phyloP scores from a whole-genome alignment of 1,284 basidiomycete species.

The Moesziomyces parantarcticus region DNA sequence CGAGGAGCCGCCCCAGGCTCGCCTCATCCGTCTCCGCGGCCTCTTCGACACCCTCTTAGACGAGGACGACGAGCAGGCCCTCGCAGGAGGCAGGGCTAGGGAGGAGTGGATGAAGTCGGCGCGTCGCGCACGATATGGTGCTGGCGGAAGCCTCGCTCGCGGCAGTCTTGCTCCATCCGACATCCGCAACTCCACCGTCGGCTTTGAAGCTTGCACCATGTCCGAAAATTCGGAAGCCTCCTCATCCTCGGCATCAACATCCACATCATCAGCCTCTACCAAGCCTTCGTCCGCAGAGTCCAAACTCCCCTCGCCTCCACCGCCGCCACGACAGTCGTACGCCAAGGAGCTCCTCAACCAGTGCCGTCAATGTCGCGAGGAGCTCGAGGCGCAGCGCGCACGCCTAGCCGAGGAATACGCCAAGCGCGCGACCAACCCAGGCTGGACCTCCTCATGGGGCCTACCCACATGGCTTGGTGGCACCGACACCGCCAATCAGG shows the following conservation, averaged over 20 bases:
- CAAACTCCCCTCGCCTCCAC: conserved; percentile 39
- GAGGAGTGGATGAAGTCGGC: conserved; percentile 66
- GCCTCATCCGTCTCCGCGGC: conserved; percentile 64
- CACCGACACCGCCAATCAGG: neutral
- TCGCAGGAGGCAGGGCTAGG: conserved; percentile 64
- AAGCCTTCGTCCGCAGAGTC: conserved; percentile 9
- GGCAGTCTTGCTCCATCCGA: conserved; percentile 55
- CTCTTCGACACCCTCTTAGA: conserved; percentile 65
- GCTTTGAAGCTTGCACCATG: conserved; percentile 40
- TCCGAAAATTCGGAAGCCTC: neutral
- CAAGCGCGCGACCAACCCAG: conserved; percentile 6
- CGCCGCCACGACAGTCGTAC: conserved; percentile 59
- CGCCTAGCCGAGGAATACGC: conserved; percentile 23
- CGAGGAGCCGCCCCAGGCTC: conserved; percentile 66
- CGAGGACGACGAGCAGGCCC: conserved; percentile 58
- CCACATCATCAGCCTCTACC: conserved; percentile 7
- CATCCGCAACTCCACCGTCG: conserved; percentile 48
- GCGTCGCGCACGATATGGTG: conserved; percentile 62
- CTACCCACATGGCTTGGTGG: conserved; percentile 43
- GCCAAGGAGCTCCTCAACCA: conserved; percentile 65
- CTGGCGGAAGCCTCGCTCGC: conserved; percentile 59
- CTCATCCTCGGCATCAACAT: neutral
- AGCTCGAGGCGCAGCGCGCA: conserved; percentile 51
- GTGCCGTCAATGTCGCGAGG: conserved; percentile 59
- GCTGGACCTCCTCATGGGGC: conserved; percentile 26